phyloP scores from a whole-genome alignment of 2,329 filamentous ascomycete genomes.

The Dactylellina sp. region DNA sequence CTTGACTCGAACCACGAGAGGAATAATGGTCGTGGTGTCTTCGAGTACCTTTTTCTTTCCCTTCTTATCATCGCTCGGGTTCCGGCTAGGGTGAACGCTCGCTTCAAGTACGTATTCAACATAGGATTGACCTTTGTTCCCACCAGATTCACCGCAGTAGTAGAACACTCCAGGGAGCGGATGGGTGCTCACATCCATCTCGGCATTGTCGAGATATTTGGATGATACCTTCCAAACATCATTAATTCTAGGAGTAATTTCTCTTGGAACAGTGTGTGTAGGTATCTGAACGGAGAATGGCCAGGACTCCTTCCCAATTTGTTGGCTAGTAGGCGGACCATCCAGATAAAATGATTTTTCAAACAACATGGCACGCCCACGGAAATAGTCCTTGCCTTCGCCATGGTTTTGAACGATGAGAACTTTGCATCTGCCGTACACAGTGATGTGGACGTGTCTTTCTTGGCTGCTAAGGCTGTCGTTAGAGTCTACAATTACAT shows the following conservation, averaged over 20 bases:
- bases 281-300: slow-evolving; percentile 24
- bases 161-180: slow-evolving; percentile 49
- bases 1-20: slow-evolving; percentile 20
- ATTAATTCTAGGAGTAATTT: slow-evolving; percentile 10
- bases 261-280: slow-evolving; percentile 32
- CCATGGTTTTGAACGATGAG: slow-evolving; percentile 37
- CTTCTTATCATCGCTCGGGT: slow-evolving; percentile 19
- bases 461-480: background rate
- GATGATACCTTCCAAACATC: slow-evolving; percentile 42
- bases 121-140: slow-evolving; percentile 22
- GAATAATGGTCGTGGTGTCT: slow-evolving; percentile 30
- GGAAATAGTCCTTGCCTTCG: slow-evolving; percentile 45
- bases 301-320: slow-evolving; percentile 9
- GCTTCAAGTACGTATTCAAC: slow-evolving; percentile 50
- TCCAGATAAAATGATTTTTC: slow-evolving; percentile 24
- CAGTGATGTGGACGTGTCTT: slow-evolving; percentile 30
- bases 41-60: slow-evolving; percentile 9
- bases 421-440: slow-evolving; percentile 46
- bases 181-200: slow-evolving; percentile 42
- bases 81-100: slow-evolving; percentile 10
- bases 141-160: slow-evolving; percentile 30
- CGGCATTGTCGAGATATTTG: slow-evolving; percentile 45
- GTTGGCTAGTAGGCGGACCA: slow-evolving; percentile 17
- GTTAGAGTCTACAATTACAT: slow-evolving; percentile 3
- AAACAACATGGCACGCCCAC: slow-evolving; percentile 41